Base-by-base conservation (phyloP, 1,284 basidiomycete species). In the Tylopilus sp. region DNA sequence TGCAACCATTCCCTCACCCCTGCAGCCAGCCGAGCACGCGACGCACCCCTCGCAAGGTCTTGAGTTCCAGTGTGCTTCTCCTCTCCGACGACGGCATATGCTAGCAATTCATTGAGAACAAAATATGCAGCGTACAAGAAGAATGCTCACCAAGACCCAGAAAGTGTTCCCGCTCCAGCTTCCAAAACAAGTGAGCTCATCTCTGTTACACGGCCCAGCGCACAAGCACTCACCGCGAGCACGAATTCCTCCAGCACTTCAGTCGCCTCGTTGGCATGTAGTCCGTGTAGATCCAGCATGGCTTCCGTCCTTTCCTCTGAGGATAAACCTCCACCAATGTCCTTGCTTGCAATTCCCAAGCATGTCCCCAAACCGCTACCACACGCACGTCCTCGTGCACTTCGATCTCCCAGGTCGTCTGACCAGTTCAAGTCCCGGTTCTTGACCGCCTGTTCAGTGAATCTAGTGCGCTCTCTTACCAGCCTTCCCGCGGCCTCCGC, bases 11-110 rank as follows among this genome's bases (percentile, higher is more conserved):
- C 89, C 58, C 89, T 85, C 37, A 97, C 84, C 15, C 88, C 89
- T 2, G 85, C 80, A 4, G 85, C 88, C 11, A 98, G 76, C 11
- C 93, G 83, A 15, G 82, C 78, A 54, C 91, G 85, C 29, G 88
- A 89, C 2, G 90, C 81, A 33, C 93, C 90, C 44, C 91, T 80
- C 12, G 77, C 79, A 14, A 80, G 73, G 63, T 94, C 91, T 63
- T 94, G 90, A 28, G 83, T 88, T 2, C 91, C 94, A 1, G 91
- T 93, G 66, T 98, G 95, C 69, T 93, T 94, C 67, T 94, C 93
- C 68, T 96, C 92, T 10, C 96, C 95, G 4, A 98, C 91, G 30
- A 98, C 80, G 21, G 93, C 71, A 66, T 89, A 99, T 17, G 81
- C 94, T 90, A 56, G 40, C 59, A 24, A 35, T 10, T 31, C 33